These are phyloP conservation scores for Pleurostoma richardsiae DNA, from an alignment of 2,329 filamentous ascomycete species.

Conservation along the genomic window DNA sequence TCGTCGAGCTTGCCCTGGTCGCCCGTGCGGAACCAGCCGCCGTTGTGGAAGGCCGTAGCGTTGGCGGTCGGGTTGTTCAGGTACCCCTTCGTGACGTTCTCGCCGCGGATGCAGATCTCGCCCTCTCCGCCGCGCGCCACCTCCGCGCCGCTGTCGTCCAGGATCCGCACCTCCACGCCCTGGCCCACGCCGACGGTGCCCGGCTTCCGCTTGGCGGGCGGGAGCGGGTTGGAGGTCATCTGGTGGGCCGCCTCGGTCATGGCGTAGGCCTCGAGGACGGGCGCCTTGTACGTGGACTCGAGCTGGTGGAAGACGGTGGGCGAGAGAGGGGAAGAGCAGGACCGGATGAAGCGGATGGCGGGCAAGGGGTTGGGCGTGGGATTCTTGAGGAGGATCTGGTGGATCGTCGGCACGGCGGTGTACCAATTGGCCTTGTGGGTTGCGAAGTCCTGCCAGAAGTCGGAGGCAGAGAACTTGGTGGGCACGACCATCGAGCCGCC, in stretches of 20 bases:
- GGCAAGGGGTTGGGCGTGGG: slow-evolving; percentile 77
- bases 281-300: slow-evolving; percentile 69
- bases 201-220: slow-evolving; percentile 65
- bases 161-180: slow-evolving; percentile 75
- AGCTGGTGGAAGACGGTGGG: slow-evolving; percentile 78
- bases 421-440: slow-evolving; percentile 81
- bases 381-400: slow-evolving; percentile 78
- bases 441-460: slow-evolving; percentile 78
- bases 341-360: slow-evolving; percentile 30
- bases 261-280: slow-evolving; percentile 84
- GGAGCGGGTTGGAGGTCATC: slow-evolving; percentile 50
- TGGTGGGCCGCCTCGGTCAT: slow-evolving; percentile 90
- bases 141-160: slow-evolving; percentile 64
- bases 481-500: slow-evolving; percentile 79
- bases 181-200: slow-evolving; percentile 80
- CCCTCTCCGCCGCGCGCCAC: slow-evolving; percentile 65
- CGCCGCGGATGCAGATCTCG: slow-evolving; percentile 77
- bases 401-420: slow-evolving; percentile 88
- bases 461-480: slow-evolving; percentile 70
- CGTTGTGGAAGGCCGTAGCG: slow-evolving; percentile 63
- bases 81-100: slow-evolving; percentile 82
- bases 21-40: slow-evolving; percentile 83
- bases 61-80: slow-evolving; percentile 79
- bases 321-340: slow-evolving; percentile 41
- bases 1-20: slow-evolving; percentile 78